Evolutionary conservation across 2,329 filamentous ascomycete genomes (phyloP).

Genomic region (Colletotrichum siamense): DNA sequence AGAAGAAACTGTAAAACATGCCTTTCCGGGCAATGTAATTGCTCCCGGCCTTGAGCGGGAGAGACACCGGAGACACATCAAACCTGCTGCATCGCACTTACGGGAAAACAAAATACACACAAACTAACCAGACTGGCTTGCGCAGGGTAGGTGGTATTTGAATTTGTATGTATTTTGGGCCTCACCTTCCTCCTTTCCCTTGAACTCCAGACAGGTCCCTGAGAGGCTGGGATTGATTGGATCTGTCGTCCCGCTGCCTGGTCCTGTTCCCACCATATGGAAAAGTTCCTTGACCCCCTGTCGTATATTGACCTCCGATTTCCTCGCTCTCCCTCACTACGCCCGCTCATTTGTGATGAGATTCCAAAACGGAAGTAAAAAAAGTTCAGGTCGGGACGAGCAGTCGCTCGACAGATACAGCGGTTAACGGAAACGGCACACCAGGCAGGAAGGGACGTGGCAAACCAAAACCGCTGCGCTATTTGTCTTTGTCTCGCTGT

Average conservation of each 20-base stretch:
- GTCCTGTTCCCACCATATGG: not conserved
- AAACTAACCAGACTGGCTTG: not conserved
- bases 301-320: not conserved
- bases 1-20: constrained; percentile 16
- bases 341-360: not conserved
- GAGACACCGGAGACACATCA: not conserved
- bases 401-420: not conserved
- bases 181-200: not conserved
- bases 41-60: not conserved
- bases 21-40: not conserved
- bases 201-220: not conserved
- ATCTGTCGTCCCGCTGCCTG: not conserved
- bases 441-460: not conserved
- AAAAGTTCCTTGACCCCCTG: not conserved
- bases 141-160: constrained; percentile 10
- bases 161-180: not conserved
- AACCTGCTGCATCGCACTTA: not conserved
- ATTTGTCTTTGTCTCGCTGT: constrained; percentile 16
- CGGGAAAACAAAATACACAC: not conserved
- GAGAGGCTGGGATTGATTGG: not conserved
- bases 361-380: not conserved
- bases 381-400: not conserved
- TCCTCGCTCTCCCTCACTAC: constrained; percentile 14
- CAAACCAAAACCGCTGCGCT: not conserved
- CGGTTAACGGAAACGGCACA: constrained; percentile 6